Base-by-base conservation (phyloP, 371 early-diverging fungal species). In the Mucor plumbeus region DNA sequence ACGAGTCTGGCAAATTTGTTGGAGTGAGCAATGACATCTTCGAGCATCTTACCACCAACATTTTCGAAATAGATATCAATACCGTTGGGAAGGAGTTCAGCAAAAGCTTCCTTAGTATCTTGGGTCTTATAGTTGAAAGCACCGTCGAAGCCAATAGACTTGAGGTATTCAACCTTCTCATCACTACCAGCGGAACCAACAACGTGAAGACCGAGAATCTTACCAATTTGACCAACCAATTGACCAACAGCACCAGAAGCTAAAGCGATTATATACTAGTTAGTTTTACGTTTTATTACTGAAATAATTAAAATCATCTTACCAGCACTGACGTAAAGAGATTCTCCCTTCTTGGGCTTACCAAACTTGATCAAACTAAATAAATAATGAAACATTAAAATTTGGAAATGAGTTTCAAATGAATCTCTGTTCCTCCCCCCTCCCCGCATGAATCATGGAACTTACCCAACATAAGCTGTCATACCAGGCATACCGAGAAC, bases 41-140 rank as follows among this genome's bases (percentile, higher is more conserved):
- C 91, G 9, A 92, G 80, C 79, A 84, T 85, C 70, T 87, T 85
- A 47, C 91, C 92, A 56, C 91, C 90, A 17, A 92, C 91, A 60
- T 89, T 81, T 54, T 92, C 92, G 73, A 84, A 92, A 72, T 91
- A 91, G 57, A 90, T 83, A 65, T 92, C 92, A 58, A 93, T 85
- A 41, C 93, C 95, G 8, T 86, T 82, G 9, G 89, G 91, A 26
- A 85, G 85, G 15, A 75, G 69, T 62, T 87, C 75, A 2, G 40
- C 57, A 26, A 91, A 74, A 7, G 79, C 80, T 7, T 72, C 75
- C 8, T 68, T 59, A 21, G 61, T 69, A 38, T 84, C 85, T 35
- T 78, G 79, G 2, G 84, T 91, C 80, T 92, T 94, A 87, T 94
- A 94, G 84, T 94, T 94, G 84, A 94, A 93, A 13, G 89, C 94